Evolutionary conservation across 331 rosid genomes (phyloP), one percentile per base, ranked within the genome.

Genomic region (Rhamnella rubrinervis): DNA sequence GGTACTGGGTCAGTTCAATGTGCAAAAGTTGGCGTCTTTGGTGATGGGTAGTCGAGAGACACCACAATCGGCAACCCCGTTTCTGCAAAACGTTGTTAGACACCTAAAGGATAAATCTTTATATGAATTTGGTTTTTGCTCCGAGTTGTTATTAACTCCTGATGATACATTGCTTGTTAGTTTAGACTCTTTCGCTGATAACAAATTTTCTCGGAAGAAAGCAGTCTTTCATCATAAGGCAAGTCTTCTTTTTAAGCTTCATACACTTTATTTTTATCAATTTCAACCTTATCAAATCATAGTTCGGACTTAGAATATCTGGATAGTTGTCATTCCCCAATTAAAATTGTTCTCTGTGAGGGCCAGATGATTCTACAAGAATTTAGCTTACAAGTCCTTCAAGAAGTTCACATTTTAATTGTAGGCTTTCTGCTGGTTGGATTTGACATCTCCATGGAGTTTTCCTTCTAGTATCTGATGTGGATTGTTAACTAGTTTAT

Each of bases 1-100:
- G 60, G 61, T 90, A 39, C 77, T 93, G 64, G 97, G 95, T 55
- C 98, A 91, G 81, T 93, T 93, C 89, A 82, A 91, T 83, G 73
- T 90, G 76, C 95, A 93, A 83, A 91, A 80, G 80, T 88, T 90
- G 44, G 20, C 84, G 28, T 80, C 95, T 19, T 78, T 87, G 23
- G 77, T 90, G 47, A 75, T 73, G 50, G 59, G 65, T 19, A 79
- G 85, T 31, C 85, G 72, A 55, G 82, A 84, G 75, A 63, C 28
- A 17, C 79, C 68, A 14, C 64, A 59, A 0, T 77, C 81, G 26
- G 6, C 64, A 15, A 88, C 92, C 51, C 77, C 88, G 1, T 82
- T 88, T 85, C 28, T 84, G 16, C 74, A 88, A 73, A 71, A 55
- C 49, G 59, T 87, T 59, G 81, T 82, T 64, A 84, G 71, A 39